Conservation (phyloP, 345 rosid genomes). For the Firmiana major region DNA sequence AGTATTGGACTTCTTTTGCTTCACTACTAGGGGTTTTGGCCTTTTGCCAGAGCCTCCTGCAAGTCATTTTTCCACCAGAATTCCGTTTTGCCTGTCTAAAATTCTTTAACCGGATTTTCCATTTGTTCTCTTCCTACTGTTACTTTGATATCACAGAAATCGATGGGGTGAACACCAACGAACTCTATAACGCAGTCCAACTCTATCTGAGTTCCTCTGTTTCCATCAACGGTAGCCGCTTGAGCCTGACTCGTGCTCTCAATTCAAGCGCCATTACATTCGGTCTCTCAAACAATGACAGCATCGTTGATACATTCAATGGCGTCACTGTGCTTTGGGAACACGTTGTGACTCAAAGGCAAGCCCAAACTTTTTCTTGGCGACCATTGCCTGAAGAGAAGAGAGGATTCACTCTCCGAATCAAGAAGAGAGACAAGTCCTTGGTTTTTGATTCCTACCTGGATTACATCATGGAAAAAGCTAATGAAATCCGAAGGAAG, state of each 20-base stretch:
- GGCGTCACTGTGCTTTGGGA: conserved; percentile 78
- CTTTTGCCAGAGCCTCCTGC: conserved; percentile 71
- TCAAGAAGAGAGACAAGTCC: conserved; percentile 63
- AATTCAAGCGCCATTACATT: conserved; percentile 88
- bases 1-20: conserved; percentile 79
- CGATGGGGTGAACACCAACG: conserved; percentile 98
- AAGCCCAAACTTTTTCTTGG: conserved; percentile 78
- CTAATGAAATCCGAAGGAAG: conserved; percentile 66
- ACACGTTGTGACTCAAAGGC: conserved; percentile 80
- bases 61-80: conserved; percentile 75
- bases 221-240: conserved; percentile 68
- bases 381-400: conserved; percentile 96
- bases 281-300: conserved; percentile 79
- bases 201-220: conserved; percentile 78
- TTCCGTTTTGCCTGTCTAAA: conserved; percentile 69
- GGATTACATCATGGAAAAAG: conserved; percentile 74
- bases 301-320: conserved; percentile 56
- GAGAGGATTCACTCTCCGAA: conserved; percentile 77
- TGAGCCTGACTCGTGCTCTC: conserved; percentile 80
- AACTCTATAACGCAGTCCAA: conserved; percentile 98
- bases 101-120: conserved; percentile 47
- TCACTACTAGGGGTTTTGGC: conserved; percentile 83
- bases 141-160: conserved; percentile 94
- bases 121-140: conserved; percentile 58
- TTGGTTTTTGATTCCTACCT: conserved; percentile 58